Evolutionary conservation across 75 land plant species (phyloP), one percentile per base, ranked within the genome.

Genomic region (Cupressus sempervirens): DNA sequence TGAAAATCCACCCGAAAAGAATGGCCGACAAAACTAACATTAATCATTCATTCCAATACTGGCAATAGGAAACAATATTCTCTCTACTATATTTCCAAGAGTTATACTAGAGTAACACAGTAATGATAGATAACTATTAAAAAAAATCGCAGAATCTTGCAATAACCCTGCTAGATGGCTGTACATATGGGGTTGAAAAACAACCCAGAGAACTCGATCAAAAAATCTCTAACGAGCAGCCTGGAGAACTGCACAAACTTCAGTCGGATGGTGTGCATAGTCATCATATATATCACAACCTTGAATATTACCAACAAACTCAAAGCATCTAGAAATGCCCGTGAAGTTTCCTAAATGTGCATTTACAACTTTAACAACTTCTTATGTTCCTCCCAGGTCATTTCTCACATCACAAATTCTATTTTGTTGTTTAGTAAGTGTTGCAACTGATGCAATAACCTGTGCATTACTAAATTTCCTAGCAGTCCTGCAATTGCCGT

Each of bases 261-360:
- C 94, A 30, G 94, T 92, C 43, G 95, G 95, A 88, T 94, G 95
- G 76, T 94, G 94, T 29, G 95, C 95, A 85, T 92, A 94, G 84
- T 94, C 94, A 86, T 94, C 95, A 84, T 88, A 89, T 35, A 94
- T 85, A 30, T 85, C 73, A 67, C 94, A 94, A 0, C 89, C 84
- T 50, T 74, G 30, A 40, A 85, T 83, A 34, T 40, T 85, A 36
- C 95, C 95, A 83, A 92, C 73, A 86, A 83, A 79, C 48, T 94
- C 94, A 85, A 94, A 91, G 70, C 95, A 90, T 81, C 95, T 85
- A 15, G 86, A 85, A 15, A 92, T 84, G 62, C 95, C 95, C 10
- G 32, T 72, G 76, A 94, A 94, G 48, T 54, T 81, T 14, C 82
- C 85, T 48, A 94, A 83, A 74, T 89, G 82, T n/a, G 68, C 76